Percentiles rank a stretch among this genome's conserved stretches.
These are phyloP conservation scores for Cladosporium sp. DNA, from an alignment of 2,329 filamentous ascomycete species.

Conservation along the genomic window DNA sequence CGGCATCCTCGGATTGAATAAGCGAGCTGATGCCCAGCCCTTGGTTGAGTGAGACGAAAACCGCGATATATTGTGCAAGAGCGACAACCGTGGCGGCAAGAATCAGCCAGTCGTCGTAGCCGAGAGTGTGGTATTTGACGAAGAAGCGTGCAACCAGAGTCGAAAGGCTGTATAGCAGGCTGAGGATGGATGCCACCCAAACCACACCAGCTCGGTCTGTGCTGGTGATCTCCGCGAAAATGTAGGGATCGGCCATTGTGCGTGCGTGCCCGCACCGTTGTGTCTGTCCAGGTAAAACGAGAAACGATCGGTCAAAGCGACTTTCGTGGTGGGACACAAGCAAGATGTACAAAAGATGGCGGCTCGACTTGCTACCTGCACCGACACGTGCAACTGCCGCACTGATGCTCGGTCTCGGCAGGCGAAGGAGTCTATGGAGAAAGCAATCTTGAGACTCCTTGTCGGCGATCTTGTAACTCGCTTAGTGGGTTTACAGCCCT, in stretches of 20 bases:
- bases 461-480: conserved; percentile 6
- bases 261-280: background rate
- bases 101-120: conserved; percentile 35
- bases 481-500: background rate
- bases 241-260: conserved; percentile 23
- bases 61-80: conserved; percentile 29
- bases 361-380: background rate
- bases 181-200: conserved; percentile 35
- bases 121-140: conserved; percentile 33
- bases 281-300: background rate
- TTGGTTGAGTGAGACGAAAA: conserved; percentile 27
- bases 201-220: conserved; percentile 32
- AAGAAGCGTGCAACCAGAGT: conserved; percentile 31
- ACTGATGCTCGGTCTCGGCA: background rate
- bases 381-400: background rate
- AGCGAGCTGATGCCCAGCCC: conserved; percentile 29
- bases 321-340: background rate
- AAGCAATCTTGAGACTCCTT: conserved; percentile 8
- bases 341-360: conserved; percentile 10
- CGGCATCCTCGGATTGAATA: conserved; percentile 23
- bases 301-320: conserved; percentile 12
- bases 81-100: conserved; percentile 29
- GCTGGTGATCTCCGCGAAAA: conserved; percentile 28
- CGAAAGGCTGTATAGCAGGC: conserved; percentile 32
- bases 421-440: background rate